These are phyloP conservation scores for Yarrowia divulgata DNA, from an alignment of 805 yeast species.

Conservation along the genomic window DNA sequence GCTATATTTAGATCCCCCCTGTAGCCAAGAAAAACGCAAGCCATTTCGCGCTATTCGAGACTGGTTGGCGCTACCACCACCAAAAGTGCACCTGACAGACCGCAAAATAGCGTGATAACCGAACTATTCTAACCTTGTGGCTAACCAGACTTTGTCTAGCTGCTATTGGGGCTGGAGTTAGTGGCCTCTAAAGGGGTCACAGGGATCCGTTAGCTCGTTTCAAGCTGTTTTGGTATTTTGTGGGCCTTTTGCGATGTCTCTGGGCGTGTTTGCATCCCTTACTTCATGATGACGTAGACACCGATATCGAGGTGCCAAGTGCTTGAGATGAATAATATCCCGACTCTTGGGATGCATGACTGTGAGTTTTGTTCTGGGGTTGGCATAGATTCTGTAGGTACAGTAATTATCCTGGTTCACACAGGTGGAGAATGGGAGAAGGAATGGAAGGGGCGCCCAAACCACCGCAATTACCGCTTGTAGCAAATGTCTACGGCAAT, in stretches of 20 bases:
- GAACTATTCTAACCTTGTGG: slow-evolving; percentile 4
- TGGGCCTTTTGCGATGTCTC: background rate
- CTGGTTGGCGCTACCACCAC: background rate
- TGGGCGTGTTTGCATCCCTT: background rate
- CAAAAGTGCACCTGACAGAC: too few relatives aligned
- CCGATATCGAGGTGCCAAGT: background rate
- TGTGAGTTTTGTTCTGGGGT: background rate
- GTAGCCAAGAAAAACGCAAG: background rate
- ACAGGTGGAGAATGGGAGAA: background rate
- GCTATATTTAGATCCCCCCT: slow-evolving; percentile 7
- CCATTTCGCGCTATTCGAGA: slow-evolving; percentile 1
- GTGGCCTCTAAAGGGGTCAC: background rate
- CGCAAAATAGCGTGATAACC: background rate
- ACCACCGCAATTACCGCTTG: background rate
- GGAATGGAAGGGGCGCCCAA: background rate
- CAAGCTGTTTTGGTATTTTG: background rate
- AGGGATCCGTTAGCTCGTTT: background rate
- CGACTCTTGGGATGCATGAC: background rate
- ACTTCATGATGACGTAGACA: background rate
- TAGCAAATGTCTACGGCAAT: background rate
- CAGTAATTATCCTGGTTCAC: too few relatives aligned
- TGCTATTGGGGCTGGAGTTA: background rate
- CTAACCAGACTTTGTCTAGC: background rate
- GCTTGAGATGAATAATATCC: slow-evolving; percentile 1
- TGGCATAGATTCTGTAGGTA: background rate